These are phyloP conservation scores for Cupressus sempervirens DNA, from an alignment of 75 land plant species.

Conservation along the genomic window DNA sequence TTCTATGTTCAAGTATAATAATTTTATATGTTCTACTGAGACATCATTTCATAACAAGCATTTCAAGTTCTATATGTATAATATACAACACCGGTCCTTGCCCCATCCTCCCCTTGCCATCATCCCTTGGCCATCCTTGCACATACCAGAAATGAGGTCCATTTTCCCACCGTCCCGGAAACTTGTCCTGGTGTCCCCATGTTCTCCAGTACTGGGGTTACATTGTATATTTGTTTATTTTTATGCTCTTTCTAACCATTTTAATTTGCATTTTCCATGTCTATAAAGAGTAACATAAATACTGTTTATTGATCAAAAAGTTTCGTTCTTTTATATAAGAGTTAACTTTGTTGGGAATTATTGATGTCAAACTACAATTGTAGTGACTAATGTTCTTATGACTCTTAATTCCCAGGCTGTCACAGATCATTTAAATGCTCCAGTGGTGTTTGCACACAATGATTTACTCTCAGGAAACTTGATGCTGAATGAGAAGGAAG, in stretches of 20 bases:
- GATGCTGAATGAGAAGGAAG: slow-evolving; percentile 78
- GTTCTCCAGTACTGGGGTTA: too few relatives aligned
- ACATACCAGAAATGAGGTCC: too few relatives aligned
- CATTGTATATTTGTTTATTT: neutral
- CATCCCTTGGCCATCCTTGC: too few relatives aligned
- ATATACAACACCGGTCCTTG: too few relatives aligned
- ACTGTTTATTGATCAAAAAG: neutral
- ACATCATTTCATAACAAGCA: too few relatives aligned
- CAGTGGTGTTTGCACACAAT: slow-evolving; percentile 91
- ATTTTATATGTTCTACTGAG: too few relatives aligned
- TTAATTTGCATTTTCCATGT: neutral
- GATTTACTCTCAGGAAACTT: slow-evolving; percentile 95
- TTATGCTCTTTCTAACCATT: neutral
- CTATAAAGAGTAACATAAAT: neutral
- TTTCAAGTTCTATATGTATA: too few relatives aligned
- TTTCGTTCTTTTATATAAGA: neutral
- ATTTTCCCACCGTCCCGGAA: too few relatives aligned
- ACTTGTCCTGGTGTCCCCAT: too few relatives aligned
- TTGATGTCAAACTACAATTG: neutral
- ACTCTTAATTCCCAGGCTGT: slow-evolving; percentile 46
- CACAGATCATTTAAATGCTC: slow-evolving; percentile 63
- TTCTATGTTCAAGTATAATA: too few relatives aligned
- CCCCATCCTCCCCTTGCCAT: too few relatives aligned
- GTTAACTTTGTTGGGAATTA: neutral
- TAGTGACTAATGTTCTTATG: slow-evolving; percentile 4